Conservation (phyloP, 2,329 filamentous ascomycete species). For the Xylariaceae sp. region DNA sequence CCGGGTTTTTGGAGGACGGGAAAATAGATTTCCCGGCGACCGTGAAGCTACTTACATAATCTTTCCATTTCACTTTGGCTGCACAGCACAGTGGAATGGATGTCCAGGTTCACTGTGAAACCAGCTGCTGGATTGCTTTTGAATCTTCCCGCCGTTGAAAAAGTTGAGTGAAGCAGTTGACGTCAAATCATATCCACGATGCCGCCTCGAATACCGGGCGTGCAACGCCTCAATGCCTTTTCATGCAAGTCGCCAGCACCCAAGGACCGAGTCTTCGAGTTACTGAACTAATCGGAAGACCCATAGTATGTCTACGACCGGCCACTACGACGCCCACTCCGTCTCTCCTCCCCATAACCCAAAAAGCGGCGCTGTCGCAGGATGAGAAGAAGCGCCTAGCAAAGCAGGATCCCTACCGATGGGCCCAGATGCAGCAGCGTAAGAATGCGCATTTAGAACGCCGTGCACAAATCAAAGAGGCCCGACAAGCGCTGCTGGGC, state of each 20-base stretch:
- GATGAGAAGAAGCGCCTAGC: conserved; percentile 60
- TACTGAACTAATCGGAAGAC: not conserved
- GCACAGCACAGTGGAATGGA: not conserved
- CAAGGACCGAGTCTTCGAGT: not conserved
- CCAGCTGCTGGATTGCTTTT: conserved; percentile 4
- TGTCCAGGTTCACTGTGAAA: not conserved
- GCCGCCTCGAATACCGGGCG: conserved; percentile 60
- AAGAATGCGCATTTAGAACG: conserved; percentile 78
- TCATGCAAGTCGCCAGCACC: conserved; percentile 45
- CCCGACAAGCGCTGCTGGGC: conserved; percentile 61
- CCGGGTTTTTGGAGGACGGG: conserved; percentile 3
- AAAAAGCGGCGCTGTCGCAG: conserved; percentile 58
- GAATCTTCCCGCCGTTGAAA: conserved; percentile 7
- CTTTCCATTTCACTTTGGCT: no score
- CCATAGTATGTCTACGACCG: conserved; percentile 56
- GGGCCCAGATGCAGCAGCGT: conserved; percentile 74
- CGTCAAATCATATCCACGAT: conserved; percentile 40
- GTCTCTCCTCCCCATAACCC: conserved; percentile 51
- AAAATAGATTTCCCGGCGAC: conserved; percentile 1
- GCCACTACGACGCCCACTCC: conserved; percentile 42
- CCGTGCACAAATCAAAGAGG: conserved; percentile 60
- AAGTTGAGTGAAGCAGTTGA: conserved; percentile 13
- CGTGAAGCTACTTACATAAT: not conserved
- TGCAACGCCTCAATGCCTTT: conserved; percentile 54
- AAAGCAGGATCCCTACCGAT: conserved; percentile 74